Percentiles rank a stretch among this genome's conserved stretches.
These are phyloP conservation scores for Hypoxylon sp. DNA, from an alignment of 2,329 filamentous ascomycete genomes.

Conservation along the genomic window DNA sequence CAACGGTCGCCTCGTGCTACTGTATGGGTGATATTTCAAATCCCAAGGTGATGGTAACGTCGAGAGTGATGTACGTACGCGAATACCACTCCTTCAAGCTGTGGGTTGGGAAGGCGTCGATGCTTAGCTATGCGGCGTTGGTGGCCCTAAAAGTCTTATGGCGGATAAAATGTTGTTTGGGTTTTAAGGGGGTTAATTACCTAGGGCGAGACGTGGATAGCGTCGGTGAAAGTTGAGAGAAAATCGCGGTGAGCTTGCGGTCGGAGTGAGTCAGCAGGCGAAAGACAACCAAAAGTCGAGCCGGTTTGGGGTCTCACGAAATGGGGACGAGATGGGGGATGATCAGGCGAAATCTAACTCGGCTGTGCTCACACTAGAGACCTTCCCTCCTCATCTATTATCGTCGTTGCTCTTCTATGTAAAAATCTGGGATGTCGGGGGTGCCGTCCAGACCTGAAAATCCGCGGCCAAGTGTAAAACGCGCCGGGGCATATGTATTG, in stretches of 20 bases:
- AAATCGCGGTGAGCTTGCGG: slow-evolving; percentile 25
- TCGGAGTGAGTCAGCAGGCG: slow-evolving; percentile 4
- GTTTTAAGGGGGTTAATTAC: background rate
- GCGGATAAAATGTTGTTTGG: background rate
- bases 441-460: slow-evolving; percentile 10
- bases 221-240: slow-evolving; percentile 4
- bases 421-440: slow-evolving; percentile 23
- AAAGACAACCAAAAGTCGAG: background rate
- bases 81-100: slow-evolving; percentile 3
- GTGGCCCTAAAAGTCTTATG: background rate
- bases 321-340: slow-evolving; percentile 9
- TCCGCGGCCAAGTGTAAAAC: slow-evolving; percentile 5
- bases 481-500: background rate
- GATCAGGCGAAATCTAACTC: slow-evolving; percentile 13
- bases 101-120: slow-evolving; percentile 1
- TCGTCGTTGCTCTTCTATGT: too few relatives aligned
- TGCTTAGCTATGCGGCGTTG: background rate
- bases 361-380: slow-evolving; percentile 19
- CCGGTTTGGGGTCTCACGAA: background rate
- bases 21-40: slow-evolving; percentile 14
- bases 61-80: slow-evolving; percentile 6
- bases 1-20: slow-evolving; percentile 26
- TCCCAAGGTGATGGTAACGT: slow-evolving; percentile 18
- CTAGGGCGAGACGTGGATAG: background rate
- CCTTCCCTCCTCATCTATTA: too few relatives aligned